These are phyloP conservation scores for Fusarium keratoplasticum DNA, from an alignment of 2,329 filamentous ascomycete species.

Conservation along the genomic window DNA sequence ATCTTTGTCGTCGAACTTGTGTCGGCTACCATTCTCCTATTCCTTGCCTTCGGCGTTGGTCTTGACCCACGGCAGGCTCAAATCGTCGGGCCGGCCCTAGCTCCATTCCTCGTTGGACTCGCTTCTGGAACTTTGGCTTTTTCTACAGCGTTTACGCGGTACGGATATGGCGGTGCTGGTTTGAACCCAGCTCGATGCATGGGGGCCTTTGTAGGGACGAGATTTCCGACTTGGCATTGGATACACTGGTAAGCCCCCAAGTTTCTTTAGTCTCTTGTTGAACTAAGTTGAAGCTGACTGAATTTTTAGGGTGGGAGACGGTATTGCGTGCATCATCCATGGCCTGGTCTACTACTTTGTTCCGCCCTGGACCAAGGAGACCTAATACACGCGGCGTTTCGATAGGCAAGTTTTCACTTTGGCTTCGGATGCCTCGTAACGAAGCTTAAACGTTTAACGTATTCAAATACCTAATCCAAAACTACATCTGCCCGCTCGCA, in stretches of 20 bases:
- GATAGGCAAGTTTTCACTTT: not conserved
- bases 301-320: conserved; percentile 23
- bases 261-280: fast-evolving
- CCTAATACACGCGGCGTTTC: not conserved
- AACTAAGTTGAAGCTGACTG: not conserved
- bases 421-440: not conserved
- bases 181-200: conserved; percentile 42
- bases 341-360: conserved; percentile 32
- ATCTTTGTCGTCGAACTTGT: conserved; percentile 63
- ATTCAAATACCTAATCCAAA: not conserved
- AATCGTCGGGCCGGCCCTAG: conserved; percentile 61
- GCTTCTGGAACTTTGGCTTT: conserved; percentile 52
- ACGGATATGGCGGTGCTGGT: conserved; percentile 39
- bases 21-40: conserved; percentile 58
- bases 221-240: conserved; percentile 42
- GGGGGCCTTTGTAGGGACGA: conserved; percentile 33
- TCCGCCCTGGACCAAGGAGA: conserved; percentile 30
- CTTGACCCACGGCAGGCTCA: conserved; percentile 63
- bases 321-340: conserved; percentile 22
- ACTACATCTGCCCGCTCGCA: not conserved
- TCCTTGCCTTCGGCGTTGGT: conserved; percentile 65
- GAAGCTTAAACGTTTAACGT: not conserved
- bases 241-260: conserved; percentile 38
- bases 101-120: conserved; percentile 61
- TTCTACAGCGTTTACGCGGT: conserved; percentile 45